These are phyloP conservation scores for Naganishia sp. DNA, from an alignment of 1,284 basidiomycete species.

Conservation along the genomic window DNA sequence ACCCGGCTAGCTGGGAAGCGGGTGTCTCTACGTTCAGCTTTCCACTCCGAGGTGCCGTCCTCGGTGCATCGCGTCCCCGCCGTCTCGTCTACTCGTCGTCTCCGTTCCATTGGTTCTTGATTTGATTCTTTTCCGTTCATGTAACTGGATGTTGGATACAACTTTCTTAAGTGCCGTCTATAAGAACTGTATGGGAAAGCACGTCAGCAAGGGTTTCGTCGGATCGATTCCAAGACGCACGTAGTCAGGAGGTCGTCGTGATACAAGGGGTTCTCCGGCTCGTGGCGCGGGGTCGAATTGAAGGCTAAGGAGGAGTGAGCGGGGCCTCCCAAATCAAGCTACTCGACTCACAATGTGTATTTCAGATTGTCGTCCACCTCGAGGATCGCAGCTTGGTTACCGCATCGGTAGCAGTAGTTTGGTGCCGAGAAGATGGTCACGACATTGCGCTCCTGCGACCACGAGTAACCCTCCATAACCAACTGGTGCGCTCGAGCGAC, in stretches of 20 bases:
- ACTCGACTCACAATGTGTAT: constrained; percentile 56
- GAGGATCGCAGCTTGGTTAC: constrained; percentile 99
- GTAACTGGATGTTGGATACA: constrained; percentile 7
- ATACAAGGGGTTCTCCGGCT: constrained; percentile 96
- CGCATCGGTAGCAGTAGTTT: constrained; percentile 99
- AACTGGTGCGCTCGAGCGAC: constrained; percentile 95
- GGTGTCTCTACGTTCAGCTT: too few relatives aligned
- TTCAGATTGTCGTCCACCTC: constrained; percentile 85
- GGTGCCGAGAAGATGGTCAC: constrained; percentile 99
- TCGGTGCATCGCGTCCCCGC: too few relatives aligned
- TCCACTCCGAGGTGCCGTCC: too few relatives aligned
- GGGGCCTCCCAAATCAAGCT: constrained; percentile 5
- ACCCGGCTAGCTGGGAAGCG: too few relatives aligned
- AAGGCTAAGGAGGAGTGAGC: constrained; percentile 62
- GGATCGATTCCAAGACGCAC: constrained; percentile 56
- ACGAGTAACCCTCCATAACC: constrained; percentile 88
- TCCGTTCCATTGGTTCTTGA: background rate
- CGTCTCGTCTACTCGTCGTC: background rate
- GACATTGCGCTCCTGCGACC: constrained; percentile 99
- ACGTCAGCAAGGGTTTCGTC: background rate
- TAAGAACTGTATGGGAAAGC: constrained; percentile 18
- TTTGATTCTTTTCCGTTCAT: constrained; percentile 4
- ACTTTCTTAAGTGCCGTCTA: constrained; percentile 17
- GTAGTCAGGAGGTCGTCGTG: constrained; percentile 97
- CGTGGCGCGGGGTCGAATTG: constrained; percentile 99